Base-by-base conservation (phyloP, 2,329 filamentous ascomycete species). In the Clonostachys rhizophaga region DNA sequence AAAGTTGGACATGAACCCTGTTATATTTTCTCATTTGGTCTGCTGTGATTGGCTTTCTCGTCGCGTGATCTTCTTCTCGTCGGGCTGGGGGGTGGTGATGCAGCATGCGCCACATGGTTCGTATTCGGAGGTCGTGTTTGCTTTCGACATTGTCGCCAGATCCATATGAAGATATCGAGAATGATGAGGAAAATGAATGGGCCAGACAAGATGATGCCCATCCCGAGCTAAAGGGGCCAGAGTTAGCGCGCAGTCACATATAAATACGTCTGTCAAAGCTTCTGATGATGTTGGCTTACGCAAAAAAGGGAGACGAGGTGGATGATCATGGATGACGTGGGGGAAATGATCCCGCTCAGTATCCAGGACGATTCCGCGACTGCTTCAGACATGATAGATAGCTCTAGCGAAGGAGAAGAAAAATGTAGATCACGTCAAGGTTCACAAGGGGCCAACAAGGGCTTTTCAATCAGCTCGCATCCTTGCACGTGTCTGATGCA, bases 141-240 rank as follows among this genome's bases (percentile, higher is more conserved):
- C 9, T 39, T 39, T 39, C 36, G 36, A 39, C 17, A 18, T 39
- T 39, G 36, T 53, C 78, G 70, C 69, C 73, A 81, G 39, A 75
- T 51, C 76, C 77, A 81, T 33, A 81, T 65, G 24, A 63, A 58
- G 43, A 81, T 57, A 55, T 82, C 78, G 53, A 78, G 70, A 33
- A 69, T 50, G 48, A 81, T 65, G 33, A 80, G 59, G n/a, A 68
- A 58, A 33, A 70, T 48, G 33, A 78, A 59, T 3, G 78, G 78
- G 1, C 75, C 49, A 40, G 72, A 63, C 40, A 77, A 69, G 10
- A 72, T 59, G 1, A 78, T 58, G 35, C 74, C 72, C 18, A 78
- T 61, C 4, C 62, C 62, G 45, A 71, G 61, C 72, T 76, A 46
- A 10, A 30, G 24, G 8, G 8, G 24, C 9, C 24, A 30, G 24